Conservation (phyloP, 2,329 filamentous ascomycete species). For the Hypomyces perniciosus region DNA sequence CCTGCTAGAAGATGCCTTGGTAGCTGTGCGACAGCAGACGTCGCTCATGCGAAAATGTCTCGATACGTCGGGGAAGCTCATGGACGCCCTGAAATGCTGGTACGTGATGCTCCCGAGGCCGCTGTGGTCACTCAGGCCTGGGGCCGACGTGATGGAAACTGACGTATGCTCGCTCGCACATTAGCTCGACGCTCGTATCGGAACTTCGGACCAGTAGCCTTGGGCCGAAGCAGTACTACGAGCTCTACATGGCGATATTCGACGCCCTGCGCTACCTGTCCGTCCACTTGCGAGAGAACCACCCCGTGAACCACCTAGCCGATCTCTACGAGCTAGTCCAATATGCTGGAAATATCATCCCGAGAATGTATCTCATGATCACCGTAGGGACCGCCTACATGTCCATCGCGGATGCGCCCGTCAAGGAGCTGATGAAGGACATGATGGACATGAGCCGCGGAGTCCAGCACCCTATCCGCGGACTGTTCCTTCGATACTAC, state of each 20-base stretch:
- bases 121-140: no score
- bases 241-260: conserved; percentile 98
- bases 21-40: conserved; percentile 95
- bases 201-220: conserved; percentile 94
- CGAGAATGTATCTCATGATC: conserved; percentile 96
- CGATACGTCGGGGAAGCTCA: conserved; percentile 94
- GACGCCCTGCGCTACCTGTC: conserved; percentile 95
- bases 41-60: conserved; percentile 95
- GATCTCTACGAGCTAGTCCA: conserved; percentile 97
- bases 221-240: conserved; percentile 99
- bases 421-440: conserved; percentile 99
- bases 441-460: conserved; percentile 99
- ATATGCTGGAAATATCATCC: conserved; percentile 96
- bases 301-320: conserved; percentile 95
- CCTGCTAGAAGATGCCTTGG: conserved; percentile 93
- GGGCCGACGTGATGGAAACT: conserved; percentile 1
- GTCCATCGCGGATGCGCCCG: conserved; percentile 94
- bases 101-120: conserved; percentile 41
- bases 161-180: conserved; percentile 12
- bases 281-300: conserved; percentile 92
- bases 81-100: conserved; percentile 99
- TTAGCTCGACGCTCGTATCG: conserved; percentile 93
- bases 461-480: conserved; percentile 93
- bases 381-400: conserved; percentile 99
- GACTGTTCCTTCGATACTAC: conserved; percentile 93